Evolutionary conservation across 257 asterid genomes (phyloP).

Genomic region (Plantago ovata): DNA sequence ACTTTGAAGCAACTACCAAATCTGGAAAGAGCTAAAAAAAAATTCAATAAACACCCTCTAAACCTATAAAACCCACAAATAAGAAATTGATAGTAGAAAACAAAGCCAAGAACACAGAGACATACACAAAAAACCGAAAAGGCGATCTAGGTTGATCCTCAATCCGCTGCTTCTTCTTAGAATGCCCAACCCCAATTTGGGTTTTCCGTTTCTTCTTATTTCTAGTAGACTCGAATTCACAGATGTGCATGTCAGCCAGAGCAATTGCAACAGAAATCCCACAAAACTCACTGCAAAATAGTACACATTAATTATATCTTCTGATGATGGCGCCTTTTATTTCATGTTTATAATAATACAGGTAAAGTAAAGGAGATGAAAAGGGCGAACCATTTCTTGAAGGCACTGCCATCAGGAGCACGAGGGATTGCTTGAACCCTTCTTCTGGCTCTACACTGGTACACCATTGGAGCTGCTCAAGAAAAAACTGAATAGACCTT

Average conservation of each 20-base stretch:
- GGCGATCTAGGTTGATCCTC: constrained; percentile 59
- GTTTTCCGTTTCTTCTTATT: constrained; percentile 37
- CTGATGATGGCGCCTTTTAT: too few species aligned
- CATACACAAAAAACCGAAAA: constrained; percentile 52
- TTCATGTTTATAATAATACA: not conserved
- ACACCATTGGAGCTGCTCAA: constrained; percentile 27
- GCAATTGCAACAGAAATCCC: constrained; percentile 56
- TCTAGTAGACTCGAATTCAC: constrained; percentile 24
- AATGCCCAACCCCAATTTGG: constrained; percentile 2
- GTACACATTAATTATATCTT: too few species aligned
- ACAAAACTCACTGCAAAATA: constrained; percentile 48
- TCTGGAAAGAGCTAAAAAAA: too few species aligned
- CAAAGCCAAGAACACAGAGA: not conserved
- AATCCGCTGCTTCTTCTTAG: constrained; percentile 17
- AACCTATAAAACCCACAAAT: too few species aligned
- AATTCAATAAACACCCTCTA: too few species aligned
- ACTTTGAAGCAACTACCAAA: too few species aligned
- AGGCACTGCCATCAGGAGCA: constrained; percentile 72
- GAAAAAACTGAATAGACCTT: constrained; percentile 4
- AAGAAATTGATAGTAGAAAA: too few species aligned
- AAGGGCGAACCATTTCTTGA: constrained; percentile 43
- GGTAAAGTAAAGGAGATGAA: not conserved
- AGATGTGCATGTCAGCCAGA: constrained; percentile 63
- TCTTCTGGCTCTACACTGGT: constrained; percentile 40
- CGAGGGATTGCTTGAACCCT: constrained; percentile 46